Percentiles rank a stretch among this genome's conserved stretches.
Evolutionary conservation across 2,329 filamentous ascomycete genomes (phyloP).

Genomic region (Botrytis tulipae): DNA sequence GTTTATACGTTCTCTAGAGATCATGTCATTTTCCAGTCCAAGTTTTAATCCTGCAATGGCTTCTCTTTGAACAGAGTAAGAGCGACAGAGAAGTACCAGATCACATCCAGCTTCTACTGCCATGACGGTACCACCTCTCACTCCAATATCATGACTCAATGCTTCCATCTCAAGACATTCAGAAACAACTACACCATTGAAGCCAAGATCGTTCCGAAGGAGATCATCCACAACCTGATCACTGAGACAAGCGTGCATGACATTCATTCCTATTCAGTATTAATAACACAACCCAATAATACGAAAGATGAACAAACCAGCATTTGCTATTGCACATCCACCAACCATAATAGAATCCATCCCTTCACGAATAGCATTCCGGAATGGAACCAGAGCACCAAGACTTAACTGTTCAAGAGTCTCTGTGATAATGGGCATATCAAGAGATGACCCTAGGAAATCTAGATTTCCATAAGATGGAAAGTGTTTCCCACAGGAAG

Average conservation of each 20-base stretch:
- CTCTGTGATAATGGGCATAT: constrained; percentile 94
- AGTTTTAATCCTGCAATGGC: constrained; percentile 87
- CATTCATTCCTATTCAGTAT: constrained; percentile 70
- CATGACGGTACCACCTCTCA: constrained; percentile 95
- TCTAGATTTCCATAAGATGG: constrained; percentile 94
- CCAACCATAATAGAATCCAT: constrained; percentile 95
- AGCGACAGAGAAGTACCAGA: constrained; percentile 81
- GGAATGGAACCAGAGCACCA: constrained; percentile 88
- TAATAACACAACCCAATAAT: background rate
- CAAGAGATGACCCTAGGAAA: constrained; percentile 84
- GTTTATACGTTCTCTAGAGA: constrained; percentile 75
- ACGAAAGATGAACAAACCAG: constrained; percentile 27
- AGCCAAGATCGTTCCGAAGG: constrained; percentile 82
- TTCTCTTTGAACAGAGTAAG: constrained; percentile 85
- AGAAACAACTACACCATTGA: constrained; percentile 88
- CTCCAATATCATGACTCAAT: constrained; percentile 91
- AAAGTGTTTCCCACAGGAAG: constrained; percentile 93
- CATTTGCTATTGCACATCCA: constrained; percentile 85
- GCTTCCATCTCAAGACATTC: constrained; percentile 98
- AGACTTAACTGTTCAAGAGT: constrained; percentile 88
- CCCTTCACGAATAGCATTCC: constrained; percentile 82
- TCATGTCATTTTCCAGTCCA: constrained; percentile 86
- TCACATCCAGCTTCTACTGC: constrained; percentile 96
- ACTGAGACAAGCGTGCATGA: constrained; percentile 95
- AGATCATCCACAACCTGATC: constrained; percentile 92